These are phyloP conservation scores for Mitragyna speciosa DNA, from an alignment of 257 asterid genomes.

Conservation along the genomic window DNA sequence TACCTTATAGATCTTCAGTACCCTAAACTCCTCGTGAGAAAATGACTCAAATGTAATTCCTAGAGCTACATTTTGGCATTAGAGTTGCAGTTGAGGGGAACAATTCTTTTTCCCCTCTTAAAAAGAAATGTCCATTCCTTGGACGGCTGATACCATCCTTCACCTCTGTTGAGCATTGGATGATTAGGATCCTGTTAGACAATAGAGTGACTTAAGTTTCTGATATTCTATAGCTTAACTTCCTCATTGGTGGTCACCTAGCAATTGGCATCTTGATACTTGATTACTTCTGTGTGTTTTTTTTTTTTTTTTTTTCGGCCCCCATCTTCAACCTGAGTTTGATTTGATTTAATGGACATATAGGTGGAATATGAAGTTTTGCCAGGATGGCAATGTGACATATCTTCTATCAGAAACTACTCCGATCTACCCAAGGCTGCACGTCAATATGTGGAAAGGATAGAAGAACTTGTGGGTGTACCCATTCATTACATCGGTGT, in stretches of 20 bases:
- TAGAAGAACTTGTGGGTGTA: slow-evolving; percentile 83
- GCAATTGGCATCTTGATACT: background rate
- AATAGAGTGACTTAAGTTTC: background rate
- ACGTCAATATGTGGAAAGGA: slow-evolving; percentile 71
- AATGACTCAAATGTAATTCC: background rate
- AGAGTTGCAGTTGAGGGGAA: background rate
- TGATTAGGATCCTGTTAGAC: background rate
- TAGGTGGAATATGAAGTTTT: slow-evolving; percentile 86
- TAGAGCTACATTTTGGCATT: background rate
- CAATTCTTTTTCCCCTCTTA: background rate
- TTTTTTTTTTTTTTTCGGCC: no score
- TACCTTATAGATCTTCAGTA: background rate
- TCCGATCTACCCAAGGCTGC: slow-evolving; percentile 88
- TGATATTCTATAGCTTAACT: background rate
- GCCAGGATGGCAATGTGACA: slow-evolving; percentile 88
- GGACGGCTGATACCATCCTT: background rate
- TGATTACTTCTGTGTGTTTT: background rate
- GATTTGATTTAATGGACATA: slow-evolving; percentile 8
- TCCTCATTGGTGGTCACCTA: background rate
- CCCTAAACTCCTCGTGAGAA: background rate
- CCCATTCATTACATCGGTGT: slow-evolving; percentile 90
- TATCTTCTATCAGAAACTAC: slow-evolving; percentile 76
- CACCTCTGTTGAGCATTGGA: background rate
- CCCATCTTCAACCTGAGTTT: background rate
- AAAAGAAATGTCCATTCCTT: background rate